phyloP scores from a whole-genome alignment of 2,329 filamentous ascomycete genomes.

The Aureobasidium sp. region DNA sequence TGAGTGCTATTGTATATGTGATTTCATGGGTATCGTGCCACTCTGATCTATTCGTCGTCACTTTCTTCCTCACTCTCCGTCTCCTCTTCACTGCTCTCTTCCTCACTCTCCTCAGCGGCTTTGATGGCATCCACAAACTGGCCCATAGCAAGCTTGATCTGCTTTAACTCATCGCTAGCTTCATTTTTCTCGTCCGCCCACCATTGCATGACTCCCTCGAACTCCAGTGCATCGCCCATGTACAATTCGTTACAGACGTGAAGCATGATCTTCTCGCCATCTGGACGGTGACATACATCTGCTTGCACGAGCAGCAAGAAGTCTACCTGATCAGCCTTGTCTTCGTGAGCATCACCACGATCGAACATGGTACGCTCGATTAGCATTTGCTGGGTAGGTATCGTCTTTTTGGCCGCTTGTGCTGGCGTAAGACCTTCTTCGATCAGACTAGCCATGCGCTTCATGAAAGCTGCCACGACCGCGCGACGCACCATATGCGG shows the following conservation, averaged over 20 bases:
- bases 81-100: conserved; percentile 57
- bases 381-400: conserved; percentile 50
- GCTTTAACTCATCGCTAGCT: conserved; percentile 60
- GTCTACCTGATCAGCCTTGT: conserved; percentile 69
- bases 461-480: conserved; percentile 77
- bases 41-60: conserved; percentile 18
- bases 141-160: conserved; percentile 65
- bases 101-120: conserved; percentile 62
- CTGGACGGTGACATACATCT: conserved; percentile 61
- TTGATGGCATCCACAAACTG: conserved; percentile 69
- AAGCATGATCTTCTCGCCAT: conserved; percentile 62
- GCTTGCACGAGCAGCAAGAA: conserved; percentile 76
- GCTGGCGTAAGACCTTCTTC: conserved; percentile 35
- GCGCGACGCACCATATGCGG: conserved; percentile 83
- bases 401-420: conserved; percentile 35
- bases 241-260: conserved; percentile 80
- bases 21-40: conserved; percentile 16
- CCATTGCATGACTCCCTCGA: conserved; percentile 83
- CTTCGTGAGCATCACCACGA: conserved; percentile 36
- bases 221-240: conserved; percentile 74
- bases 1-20: neutral
- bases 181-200: conserved; percentile 69
- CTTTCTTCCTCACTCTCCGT: conserved; percentile 35
- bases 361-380: conserved; percentile 55
- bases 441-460: conserved; percentile 66